Percentiles rank a stretch among this genome's conserved stretches.
These are phyloP conservation scores for Eimeria acervulina DNA, from an alignment of 169 alveolate genomes.

Conservation along the genomic window DNA sequence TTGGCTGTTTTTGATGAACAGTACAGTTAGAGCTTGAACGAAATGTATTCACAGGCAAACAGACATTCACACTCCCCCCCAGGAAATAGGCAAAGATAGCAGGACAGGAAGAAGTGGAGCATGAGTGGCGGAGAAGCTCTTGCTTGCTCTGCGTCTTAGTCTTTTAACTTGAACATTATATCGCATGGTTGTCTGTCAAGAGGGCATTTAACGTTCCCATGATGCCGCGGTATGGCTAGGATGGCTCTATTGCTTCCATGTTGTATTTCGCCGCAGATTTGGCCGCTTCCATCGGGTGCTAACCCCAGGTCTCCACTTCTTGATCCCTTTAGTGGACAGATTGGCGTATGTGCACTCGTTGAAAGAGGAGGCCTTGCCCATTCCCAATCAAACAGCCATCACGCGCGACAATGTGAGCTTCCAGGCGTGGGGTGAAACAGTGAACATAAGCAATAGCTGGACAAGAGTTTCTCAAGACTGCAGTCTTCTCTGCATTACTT, in stretches of 20 bases:
- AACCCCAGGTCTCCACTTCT: constrained; percentile 95
- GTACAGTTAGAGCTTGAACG: neutral
- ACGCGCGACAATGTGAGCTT: constrained; percentile 96
- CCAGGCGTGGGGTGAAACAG: neutral
- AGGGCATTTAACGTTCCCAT: neutral
- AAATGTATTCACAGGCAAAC: neutral
- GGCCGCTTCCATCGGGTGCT: constrained; percentile 94
- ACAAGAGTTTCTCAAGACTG: neutral
- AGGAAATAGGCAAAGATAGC: neutral
- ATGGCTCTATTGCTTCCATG: neutral
- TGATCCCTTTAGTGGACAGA: constrained; percentile 95
- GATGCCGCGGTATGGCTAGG: neutral
- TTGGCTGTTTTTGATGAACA: neutral
- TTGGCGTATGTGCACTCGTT: constrained; percentile 96
- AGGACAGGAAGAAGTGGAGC: neutral
- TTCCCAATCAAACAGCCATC: constrained; percentile 96
- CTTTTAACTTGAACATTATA: neutral
- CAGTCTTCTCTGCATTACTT: neutral
- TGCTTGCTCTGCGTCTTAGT: neutral
- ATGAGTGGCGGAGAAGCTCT: neutral
- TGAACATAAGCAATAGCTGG: neutral
- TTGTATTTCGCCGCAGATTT: constrained; percentile 88
- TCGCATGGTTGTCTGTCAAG: neutral
- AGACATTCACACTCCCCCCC: neutral
- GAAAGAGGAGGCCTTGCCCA: constrained; percentile 96